phyloP scores from a whole-genome alignment of 1,139 yeast species.

The Candida sojae region DNA sequence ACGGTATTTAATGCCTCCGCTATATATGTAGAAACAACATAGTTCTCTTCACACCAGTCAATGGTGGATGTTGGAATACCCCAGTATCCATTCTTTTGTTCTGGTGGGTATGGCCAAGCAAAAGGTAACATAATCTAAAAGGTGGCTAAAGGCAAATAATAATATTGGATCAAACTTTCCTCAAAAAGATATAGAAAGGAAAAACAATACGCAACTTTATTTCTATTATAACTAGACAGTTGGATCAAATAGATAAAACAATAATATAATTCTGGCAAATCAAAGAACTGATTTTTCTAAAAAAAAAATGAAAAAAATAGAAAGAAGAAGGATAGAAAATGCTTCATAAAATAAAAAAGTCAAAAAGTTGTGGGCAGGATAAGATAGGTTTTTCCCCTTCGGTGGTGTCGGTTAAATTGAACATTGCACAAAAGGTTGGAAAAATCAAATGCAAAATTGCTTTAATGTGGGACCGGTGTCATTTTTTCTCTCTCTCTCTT shows the following conservation, averaged over 20 bases:
- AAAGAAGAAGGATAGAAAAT: background rate
- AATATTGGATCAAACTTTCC: too few relatives aligned
- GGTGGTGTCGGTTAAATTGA: conserved; percentile 1
- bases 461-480: background rate
- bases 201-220: too few relatives aligned
- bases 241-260: too few relatives aligned
- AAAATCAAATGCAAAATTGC: background rate
- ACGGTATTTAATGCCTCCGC: conserved; percentile 88
- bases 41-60: conserved; percentile 97
- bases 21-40: conserved; percentile 77
- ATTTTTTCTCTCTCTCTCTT: background rate
- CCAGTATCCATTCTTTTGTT: conserved; percentile 46
- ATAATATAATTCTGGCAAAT: too few relatives aligned
- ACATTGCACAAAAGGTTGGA: background rate
- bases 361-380: background rate
- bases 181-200: too few relatives aligned
- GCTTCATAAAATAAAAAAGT: background rate
- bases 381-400: background rate
- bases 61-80: conserved; percentile 68
- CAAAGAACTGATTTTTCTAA: too few relatives aligned
- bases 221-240: too few relatives aligned
- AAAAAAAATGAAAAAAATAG: background rate
- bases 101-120: conserved; percentile 48
- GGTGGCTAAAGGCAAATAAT: background rate
- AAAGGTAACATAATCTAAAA: conserved; percentile 43